Percentiles rank a stretch among this genome's conserved stretches.
These are phyloP conservation scores for Omphalotus olearius DNA, from an alignment of 1,284 basidiomycete genomes.

Conservation along the genomic window DNA sequence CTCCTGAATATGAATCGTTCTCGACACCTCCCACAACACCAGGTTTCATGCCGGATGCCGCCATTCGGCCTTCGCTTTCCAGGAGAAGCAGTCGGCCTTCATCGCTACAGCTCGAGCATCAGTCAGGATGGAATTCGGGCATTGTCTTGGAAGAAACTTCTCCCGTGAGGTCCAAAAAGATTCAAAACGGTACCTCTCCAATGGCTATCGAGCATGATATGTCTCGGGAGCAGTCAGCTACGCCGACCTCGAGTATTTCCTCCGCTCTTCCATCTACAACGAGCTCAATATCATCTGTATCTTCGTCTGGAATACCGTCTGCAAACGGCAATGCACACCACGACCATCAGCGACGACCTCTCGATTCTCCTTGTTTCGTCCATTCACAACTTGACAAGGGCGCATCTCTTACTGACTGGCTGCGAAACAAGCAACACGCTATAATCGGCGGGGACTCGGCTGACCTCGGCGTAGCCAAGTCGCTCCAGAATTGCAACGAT, in stretches of 20 bases:
- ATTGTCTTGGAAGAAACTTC: conserved; percentile 42
- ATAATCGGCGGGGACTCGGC: conserved; percentile 22
- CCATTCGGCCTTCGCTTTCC: conserved; percentile 41
- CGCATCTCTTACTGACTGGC: conserved; percentile 68
- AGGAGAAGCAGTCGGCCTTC: conserved; percentile 44
- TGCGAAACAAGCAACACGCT: conserved; percentile 45
- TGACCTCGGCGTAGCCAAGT: conserved; percentile 46
- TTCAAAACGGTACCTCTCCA: conserved; percentile 17
- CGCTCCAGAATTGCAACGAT: conserved; percentile 33
- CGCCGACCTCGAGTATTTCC: conserved; percentile 17
- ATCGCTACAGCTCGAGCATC: conserved; percentile 42
- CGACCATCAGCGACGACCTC: conserved; percentile 34
- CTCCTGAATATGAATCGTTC: conserved; percentile 51
- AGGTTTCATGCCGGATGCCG: conserved; percentile 23
- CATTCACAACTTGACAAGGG: conserved; percentile 82
- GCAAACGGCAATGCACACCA: conserved; percentile 18
- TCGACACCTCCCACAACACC: conserved; percentile 62
- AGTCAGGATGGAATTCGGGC: conserved; percentile 42
- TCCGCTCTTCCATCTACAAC: neutral
- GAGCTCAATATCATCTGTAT: conserved; percentile 7
- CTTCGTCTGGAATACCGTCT: conserved; percentile 15
- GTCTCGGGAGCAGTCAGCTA: conserved; percentile 21
- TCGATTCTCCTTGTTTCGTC: conserved; percentile 78
- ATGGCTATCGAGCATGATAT: conserved; percentile 2
- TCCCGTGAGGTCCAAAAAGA: conserved; percentile 29